Base-by-base conservation (phyloP, 768 basidiomycete genomes). In the Hericium alpestre region DNA sequence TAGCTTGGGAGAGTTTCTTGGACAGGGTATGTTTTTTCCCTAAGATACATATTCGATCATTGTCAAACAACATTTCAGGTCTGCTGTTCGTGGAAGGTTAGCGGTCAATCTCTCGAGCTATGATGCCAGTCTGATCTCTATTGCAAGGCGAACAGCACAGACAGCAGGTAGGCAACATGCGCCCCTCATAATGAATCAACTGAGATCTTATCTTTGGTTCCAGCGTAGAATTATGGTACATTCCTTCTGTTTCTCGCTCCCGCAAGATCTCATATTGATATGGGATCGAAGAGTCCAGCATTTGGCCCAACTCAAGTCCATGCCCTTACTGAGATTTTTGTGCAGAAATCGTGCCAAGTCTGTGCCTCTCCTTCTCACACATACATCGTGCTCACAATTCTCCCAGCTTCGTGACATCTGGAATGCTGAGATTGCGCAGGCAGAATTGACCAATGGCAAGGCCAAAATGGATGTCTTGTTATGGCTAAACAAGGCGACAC, bases 321-420 rank as follows among this genome's bases (percentile, higher is more conserved):
- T 15, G 41, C 38, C 18, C 41, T 56, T 23, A 56, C 56, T 1
- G 56, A 51, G 15, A 51, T 51, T 3, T 56, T 56, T 22, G 39
- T 52, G 5, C 13, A 39, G 2, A 56, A 56, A 18, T 38, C 56
- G 15, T 38, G 22, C 27, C 25, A 56, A 49, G 56, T 56, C 6
- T 27, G 54, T 22, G 15, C 22, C 11, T 9, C 23, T 16, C 8
- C 32, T 32, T 7, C 8, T 32, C 32, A 32, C 32, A 7, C 32
- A 32, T 32, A 32, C 32, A 32, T 32, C 32, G 32, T 32, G 32
- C 32, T 15, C 49, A 20, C n/a, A 32, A 32, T 15, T 9, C 38
- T 23, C 8, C 25, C 37, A 67, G 69, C 62, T 70, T n/a, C 68
- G 69, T 13, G 67, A 69, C 18, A 58, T 68, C 22, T 69, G 58